A percentile compares a stretch with the other conserved stretches of the same genome.
Conservation (phyloP, 2,329 filamentous ascomycete genomes). For the Colletotrichum scovillei region DNA sequence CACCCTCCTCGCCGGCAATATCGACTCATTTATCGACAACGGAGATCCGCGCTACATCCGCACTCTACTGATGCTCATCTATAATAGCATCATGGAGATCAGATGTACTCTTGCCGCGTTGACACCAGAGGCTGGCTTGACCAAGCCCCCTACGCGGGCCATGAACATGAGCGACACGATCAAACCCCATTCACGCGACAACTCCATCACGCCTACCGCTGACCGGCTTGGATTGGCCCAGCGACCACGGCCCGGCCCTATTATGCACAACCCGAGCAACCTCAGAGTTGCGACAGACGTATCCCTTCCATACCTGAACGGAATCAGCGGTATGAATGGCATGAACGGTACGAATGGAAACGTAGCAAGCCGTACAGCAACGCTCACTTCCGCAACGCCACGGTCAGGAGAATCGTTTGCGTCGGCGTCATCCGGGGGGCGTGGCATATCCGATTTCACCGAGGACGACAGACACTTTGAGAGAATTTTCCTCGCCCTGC, state of each 20-base stretch:
- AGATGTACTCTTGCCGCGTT: slow-evolving; percentile 61
- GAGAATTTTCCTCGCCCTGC: slow-evolving; percentile 81
- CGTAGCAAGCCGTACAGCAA: slow-evolving; percentile 57
- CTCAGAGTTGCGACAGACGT: slow-evolving; percentile 69
- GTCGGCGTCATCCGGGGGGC: slow-evolving; percentile 62
- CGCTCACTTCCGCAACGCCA: slow-evolving; percentile 73
- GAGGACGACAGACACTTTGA: slow-evolving; percentile 88
- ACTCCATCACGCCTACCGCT: slow-evolving; percentile 63
- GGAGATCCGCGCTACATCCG: slow-evolving; percentile 75
- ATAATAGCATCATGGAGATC: slow-evolving; percentile 76
- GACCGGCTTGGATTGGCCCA: slow-evolving; percentile 55
- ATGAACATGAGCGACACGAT: slow-evolving; percentile 57
- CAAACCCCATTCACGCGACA: slow-evolving; percentile 62
- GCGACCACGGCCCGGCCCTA: slow-evolving; percentile 51
- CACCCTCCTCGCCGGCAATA: slow-evolving; percentile 68
- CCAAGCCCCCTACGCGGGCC: slow-evolving; percentile 24
- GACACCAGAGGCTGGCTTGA: slow-evolving; percentile 42
- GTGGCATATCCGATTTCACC: slow-evolving; percentile 69
- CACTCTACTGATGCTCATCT: slow-evolving; percentile 71
- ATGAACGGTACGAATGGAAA: slow-evolving; percentile 48
- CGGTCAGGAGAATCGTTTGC: slow-evolving; percentile 85
- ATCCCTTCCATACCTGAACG: slow-evolving; percentile 60
- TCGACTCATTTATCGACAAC: slow-evolving; percentile 73
- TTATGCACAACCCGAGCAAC: slow-evolving; percentile 62
- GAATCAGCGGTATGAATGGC: slow-evolving; percentile 50